A percentile compares a stretch with the other conserved stretches of the same genome.
Evolutionary conservation across 2,329 filamentous ascomycete species (phyloP).

Genomic region (Dactylellina cionopaga): DNA sequence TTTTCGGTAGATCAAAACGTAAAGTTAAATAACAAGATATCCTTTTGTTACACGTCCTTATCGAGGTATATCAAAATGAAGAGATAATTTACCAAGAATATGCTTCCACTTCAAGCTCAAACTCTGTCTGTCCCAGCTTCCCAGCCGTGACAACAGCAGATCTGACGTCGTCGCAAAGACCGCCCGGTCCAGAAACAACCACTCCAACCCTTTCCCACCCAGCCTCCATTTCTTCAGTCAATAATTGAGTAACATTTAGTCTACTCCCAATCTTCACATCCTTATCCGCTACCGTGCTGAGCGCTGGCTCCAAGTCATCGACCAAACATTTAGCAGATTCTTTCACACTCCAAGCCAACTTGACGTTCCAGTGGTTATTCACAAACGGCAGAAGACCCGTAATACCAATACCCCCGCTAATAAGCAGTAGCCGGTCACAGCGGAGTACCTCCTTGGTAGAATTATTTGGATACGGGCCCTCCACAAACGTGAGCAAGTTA

Average conservation of each 20-base stretch:
- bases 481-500: constrained; percentile 60
- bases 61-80: not conserved
- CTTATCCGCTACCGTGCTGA: constrained; percentile 58
- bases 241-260: constrained; percentile 58
- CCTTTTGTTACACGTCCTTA: too few species aligned
- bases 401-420: constrained; percentile 66
- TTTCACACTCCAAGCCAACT: constrained; percentile 61
- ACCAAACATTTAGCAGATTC: constrained; percentile 56
- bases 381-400: constrained; percentile 62
- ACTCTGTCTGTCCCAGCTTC: constrained; percentile 17
- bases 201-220: constrained; percentile 60
- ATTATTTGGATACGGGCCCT: constrained; percentile 61
- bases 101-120: constrained; percentile 33
- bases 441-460: constrained; percentile 56
- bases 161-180: constrained; percentile 62
- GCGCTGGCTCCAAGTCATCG: constrained; percentile 57
- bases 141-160: constrained; percentile 55
- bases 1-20: too few species aligned
- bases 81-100: constrained; percentile 34
- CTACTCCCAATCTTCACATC: constrained; percentile 60
- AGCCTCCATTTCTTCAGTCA: constrained; percentile 58
- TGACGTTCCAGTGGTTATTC: constrained; percentile 59
- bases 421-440: constrained; percentile 61
- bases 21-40: too few species aligned
- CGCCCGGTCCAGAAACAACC: constrained; percentile 62